Base-by-base conservation (phyloP, 2,329 filamentous ascomycete species). In the Aspergillus fumigatus region DNA sequence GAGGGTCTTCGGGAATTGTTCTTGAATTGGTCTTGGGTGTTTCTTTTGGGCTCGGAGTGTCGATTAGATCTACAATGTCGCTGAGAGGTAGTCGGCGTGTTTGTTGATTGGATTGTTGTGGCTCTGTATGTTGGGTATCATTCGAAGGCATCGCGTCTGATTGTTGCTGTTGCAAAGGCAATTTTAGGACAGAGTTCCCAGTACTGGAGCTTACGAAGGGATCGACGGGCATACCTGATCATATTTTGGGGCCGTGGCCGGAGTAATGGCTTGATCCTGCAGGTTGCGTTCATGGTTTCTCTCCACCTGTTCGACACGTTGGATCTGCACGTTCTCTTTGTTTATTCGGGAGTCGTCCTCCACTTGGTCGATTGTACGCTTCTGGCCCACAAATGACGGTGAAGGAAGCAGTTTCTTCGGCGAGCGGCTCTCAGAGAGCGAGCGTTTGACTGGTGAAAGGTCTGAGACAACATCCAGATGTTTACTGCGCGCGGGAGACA, bases 311-410 rank as follows among this genome's bases (percentile, higher is more conserved):
- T 50, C 51, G 38, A 51, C 50, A 55, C 51, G 53, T 26, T 26
- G 50, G 29, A 23, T n/a, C 58, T 64, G 61, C 54, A 55, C 48
- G 50, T 56, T 57, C 55, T 60, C 60, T 51, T 61, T 64, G 54
- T 65, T 63, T 55, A 62, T 53, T 32, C 65, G 66, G 23, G 55
- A 57, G 50, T 68, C 64, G 11, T 70, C 69, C 4, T 74, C 70
- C 51, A 75, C 68, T 56, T 76, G 71, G 43, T 73, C 69, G 57
- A 75, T 75, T 45, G 71, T 67, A 38, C 74, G 67, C 63, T 77
- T 77, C 62, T 75, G 73, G 7, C 73, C 74, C 38, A 69, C 69
- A 60, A 74, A 70, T 19, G 65, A 61, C 6, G 67, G 66, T 45
- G 72, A 70, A 3, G 70, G 69, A 1, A 71, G 66, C 21, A 68